Evolutionary conservation across 2,329 filamentous ascomycete genomes (phyloP), one percentile per base, ranked within the genome.

Genomic region (Calonectria pauciramosa): DNA sequence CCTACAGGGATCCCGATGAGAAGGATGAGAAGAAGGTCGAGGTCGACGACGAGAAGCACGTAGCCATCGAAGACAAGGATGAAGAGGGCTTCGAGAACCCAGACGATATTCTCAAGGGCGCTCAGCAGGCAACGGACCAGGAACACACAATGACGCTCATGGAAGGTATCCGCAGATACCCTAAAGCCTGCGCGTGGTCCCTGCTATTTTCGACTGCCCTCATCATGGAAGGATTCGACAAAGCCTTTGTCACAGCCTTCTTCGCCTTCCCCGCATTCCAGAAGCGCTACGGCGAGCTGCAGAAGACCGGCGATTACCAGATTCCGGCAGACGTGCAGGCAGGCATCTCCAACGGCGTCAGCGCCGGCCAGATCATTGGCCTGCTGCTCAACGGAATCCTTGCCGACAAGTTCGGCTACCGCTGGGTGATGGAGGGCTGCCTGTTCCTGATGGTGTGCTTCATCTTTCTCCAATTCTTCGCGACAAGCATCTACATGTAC

Each of bases 401-500:
- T 26, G 85, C 87, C 11, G 88, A 90, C 41, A 79, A 82, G 8
- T 83, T 85, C 52, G 87, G 87, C 1, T 88, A 88, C 77, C 84
- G 86, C 38, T 83, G 85, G 80, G 87, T 87, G 3, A 85, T 90
- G 76, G 82, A 88, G 18, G 84, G 80, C 4, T 84, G 86, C 1
- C 77, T 90, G 52, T 68, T 84, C 10, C 76, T 80, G 79, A 81
- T 86, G 85, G 78, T 82, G 18, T 82, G 81, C 23, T 88, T 89
- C 75, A 87, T 90, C 71, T 89, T 88, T 76, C 83, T 89, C 54
- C 82, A 85, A 51, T 89, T 90, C 82, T 89, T 89, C 68, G 84
- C 86, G 4, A 75, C 84, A 54, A 84, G 82, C 36, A 82, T 88
- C 14, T 71, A 82, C 1, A 82, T 86, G 76, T 83, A 89, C 1